A percentile compares a stretch with the other conserved stretches of the same genome.
These are phyloP conservation scores for Ceratobasidium theobromae DNA, from an alignment of 1,284 basidiomycete species.

Conservation along the genomic window DNA sequence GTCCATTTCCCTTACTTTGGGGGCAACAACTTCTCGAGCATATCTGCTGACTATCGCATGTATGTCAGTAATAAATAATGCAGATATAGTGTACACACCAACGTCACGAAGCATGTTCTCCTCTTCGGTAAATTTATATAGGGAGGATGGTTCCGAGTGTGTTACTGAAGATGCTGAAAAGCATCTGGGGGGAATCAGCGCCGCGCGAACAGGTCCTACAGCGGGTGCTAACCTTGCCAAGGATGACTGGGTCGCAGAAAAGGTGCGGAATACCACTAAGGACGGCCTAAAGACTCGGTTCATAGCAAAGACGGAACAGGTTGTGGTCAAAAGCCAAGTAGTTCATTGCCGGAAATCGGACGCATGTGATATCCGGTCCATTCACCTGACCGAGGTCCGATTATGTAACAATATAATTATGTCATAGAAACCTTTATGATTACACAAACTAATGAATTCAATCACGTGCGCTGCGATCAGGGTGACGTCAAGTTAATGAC, in stretches of 20 bases:
- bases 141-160: conserved; percentile 51
- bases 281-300: conserved; percentile 15
- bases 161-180: conserved; percentile 9
- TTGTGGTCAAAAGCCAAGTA: background rate
- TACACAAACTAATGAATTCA: too few relatives aligned
- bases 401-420: background rate
- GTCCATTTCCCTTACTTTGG: conserved; percentile 96
- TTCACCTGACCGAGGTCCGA: background rate
- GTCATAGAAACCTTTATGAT: background rate
- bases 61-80: background rate
- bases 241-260: background rate
- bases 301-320: conserved; percentile 5
- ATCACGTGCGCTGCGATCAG: background rate
- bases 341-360: background rate
- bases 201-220: background rate
- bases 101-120: conserved; percentile 88
- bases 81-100: conserved; percentile 52
- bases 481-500: conserved; percentile 16
- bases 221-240: background rate
- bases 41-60: conserved; percentile 73
- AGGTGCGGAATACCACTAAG: background rate
- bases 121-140: conserved; percentile 86
- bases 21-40: conserved; percentile 84
- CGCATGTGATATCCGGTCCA: background rate
- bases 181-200: conserved; percentile 4